Conservation (phyloP, 257 asterid species). For the Scutellaria galericulata region DNA sequence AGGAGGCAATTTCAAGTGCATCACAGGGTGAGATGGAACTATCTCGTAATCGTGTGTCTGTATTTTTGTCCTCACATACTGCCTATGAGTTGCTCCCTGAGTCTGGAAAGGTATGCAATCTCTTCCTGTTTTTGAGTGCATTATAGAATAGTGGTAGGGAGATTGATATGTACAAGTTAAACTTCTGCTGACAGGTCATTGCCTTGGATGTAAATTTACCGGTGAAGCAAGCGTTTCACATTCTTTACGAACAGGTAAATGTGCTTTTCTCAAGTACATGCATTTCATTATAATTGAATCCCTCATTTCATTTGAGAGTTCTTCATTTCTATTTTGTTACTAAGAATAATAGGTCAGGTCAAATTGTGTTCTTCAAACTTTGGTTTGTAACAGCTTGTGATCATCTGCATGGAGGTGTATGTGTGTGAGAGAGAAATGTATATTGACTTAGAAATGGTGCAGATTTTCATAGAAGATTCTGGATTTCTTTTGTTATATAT, state of each 20-base stretch:
- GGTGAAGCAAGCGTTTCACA: slow-evolving; percentile 80
- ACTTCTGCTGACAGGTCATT: slow-evolving; percentile 51
- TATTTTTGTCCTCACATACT: slow-evolving; percentile 67
- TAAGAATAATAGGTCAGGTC: slow-evolving; percentile 6
- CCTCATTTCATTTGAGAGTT: neutral
- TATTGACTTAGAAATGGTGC: neutral
- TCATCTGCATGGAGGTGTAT: slow-evolving; percentile 29
- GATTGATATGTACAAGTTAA: slow-evolving; percentile 19
- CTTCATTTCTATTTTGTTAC: slow-evolving; percentile 11
- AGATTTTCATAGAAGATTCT: slow-evolving; percentile 4
- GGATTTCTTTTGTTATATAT: slow-evolving; percentile 14
- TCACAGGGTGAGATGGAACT: slow-evolving; percentile 63
- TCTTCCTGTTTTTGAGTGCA: slow-evolving; percentile 17
- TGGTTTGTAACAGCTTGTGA: neutral
- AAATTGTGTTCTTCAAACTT: neutral
- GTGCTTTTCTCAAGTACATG: slow-evolving; percentile 12
- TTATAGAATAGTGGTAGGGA: slow-evolving; percentile 5
- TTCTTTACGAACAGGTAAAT: slow-evolving; percentile 78
- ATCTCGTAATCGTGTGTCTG: slow-evolving; percentile 64
- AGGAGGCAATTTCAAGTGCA: slow-evolving; percentile 60
- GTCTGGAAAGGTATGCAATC: slow-evolving; percentile 72
- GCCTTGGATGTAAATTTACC: slow-evolving; percentile 77
- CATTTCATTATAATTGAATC: neutral
- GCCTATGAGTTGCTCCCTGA: slow-evolving; percentile 85
- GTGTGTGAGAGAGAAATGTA: slow-evolving; percentile 1